A percentile compares a stretch with the other conserved stretches of the same genome.
Evolutionary conservation across 2,329 filamentous ascomycete species (phyloP).

Genomic region (Fusarium palustre): DNA sequence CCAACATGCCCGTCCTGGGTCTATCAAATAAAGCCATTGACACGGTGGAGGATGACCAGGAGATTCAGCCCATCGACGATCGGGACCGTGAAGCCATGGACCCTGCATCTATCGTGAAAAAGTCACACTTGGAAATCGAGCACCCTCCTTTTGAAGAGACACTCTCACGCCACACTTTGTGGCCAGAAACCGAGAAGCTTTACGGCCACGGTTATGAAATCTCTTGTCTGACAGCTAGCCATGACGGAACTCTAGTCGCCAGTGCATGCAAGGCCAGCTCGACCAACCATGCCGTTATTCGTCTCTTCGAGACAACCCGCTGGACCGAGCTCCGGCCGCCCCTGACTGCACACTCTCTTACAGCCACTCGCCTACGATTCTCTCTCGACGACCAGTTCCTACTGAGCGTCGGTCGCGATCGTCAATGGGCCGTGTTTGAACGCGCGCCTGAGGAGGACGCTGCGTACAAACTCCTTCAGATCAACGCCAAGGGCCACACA

Average conservation of each 20-base stretch:
- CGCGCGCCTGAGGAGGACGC: constrained; percentile 55
- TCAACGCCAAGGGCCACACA: constrained; percentile 86
- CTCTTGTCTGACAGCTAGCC: constrained; percentile 82
- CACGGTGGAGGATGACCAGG: constrained; percentile 62
- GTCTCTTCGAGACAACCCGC: constrained; percentile 84
- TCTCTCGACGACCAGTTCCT: constrained; percentile 78
- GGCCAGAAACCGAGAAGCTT: constrained; percentile 95
- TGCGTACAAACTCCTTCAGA: constrained; percentile 68
- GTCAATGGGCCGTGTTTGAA: constrained; percentile 89
- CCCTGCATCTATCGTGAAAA: constrained; percentile 66
- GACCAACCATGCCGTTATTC: constrained; percentile 92
- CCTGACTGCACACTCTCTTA: constrained; percentile 86
- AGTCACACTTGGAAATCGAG: constrained; percentile 71
- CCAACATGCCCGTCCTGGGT: constrained; percentile 93
- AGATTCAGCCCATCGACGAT: constrained; percentile 58
- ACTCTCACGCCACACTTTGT: constrained; percentile 88
- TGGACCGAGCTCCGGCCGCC: constrained; percentile 92
- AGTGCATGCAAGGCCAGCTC: constrained; percentile 95
- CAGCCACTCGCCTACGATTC: constrained; percentile 85
- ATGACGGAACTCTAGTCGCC: constrained; percentile 80
- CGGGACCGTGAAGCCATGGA: constrained; percentile 67
- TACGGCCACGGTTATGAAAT: constrained; percentile 99
- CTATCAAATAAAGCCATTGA: constrained; percentile 95
- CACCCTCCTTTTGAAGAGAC: constrained; percentile 91
- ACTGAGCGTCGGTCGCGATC: constrained; percentile 89